Evolutionary conservation across 495 filamentous ascomycete species (phyloP), one percentile per base, ranked within the genome.

Genomic region (Hypomontagnella monticulosa): DNA sequence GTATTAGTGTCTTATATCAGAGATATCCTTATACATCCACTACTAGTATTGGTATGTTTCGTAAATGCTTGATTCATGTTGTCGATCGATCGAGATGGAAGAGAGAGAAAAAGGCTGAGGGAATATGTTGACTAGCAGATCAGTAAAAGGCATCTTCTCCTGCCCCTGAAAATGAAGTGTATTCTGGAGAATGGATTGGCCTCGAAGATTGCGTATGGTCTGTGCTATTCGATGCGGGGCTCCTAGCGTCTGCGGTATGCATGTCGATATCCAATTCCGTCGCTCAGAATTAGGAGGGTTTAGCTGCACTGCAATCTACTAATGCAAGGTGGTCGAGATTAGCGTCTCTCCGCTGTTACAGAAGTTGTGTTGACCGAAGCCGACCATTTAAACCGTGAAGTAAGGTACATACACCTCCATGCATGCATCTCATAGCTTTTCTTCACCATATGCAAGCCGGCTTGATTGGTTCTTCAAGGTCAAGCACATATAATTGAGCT

Each of bases 241-340:
- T 33, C 8, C 14, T 33, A 50, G 30, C 8, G 16, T 23, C 46
- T 27, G 6, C 23, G 23, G 23, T 27, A 27, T 27, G 23, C 23
- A 27, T 27, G 3, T 27, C 2, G 12, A 15, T 43, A 14, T 43
- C 12, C n/a, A 6, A 18, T 40, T 36, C 14, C 12, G 20, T 27
- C 11, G 27, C 9, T 49, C 23, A 33, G 23, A 12, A 23, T 23
- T 46, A 10, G 42, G 16, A 46, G 42, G 42, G 16, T 3, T 27
- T 37, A 14, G 14, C 15, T 16, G 30, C 16, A 38, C 18, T 34
- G 38, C 38, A 59, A 54, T 54, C 10, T 18, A 27, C 63, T 66
- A 66, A 61, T 56, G 63, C 57, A 59, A 57, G 63, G 63, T 66
- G 56, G 49, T 57, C 20, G 23, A 51, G 50, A 57, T 61, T 66